Percentiles rank a stretch among this genome's conserved stretches.
phyloP scores from a whole-genome alignment of 257 asterid genomes.

The Capsicum baccatum region DNA sequence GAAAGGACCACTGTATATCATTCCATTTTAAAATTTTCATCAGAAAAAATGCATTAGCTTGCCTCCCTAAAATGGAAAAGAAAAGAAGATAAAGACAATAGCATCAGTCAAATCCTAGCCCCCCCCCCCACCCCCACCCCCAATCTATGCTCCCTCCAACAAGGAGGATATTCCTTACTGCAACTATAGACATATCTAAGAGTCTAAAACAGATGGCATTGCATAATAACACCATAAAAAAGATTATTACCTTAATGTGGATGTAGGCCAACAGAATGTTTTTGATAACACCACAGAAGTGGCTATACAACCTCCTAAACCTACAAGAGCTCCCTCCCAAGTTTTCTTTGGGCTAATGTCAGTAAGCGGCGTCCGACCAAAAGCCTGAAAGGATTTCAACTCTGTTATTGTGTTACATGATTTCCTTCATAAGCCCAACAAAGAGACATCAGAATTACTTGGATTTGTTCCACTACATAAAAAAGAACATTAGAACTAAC shows the following conservation, averaged over 20 bases:
- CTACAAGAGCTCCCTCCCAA: conserved; percentile 95
- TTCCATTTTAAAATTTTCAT: conserved; percentile 15
- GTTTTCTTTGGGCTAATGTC: conserved; percentile 94
- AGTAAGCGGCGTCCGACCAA: conserved; percentile 95
- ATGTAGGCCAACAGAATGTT: conserved; percentile 77
- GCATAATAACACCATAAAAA: neutral
- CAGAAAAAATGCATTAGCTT: neutral
- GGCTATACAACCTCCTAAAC: conserved; percentile 84
- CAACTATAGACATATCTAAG: conserved; percentile 6
- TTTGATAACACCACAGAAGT: conserved; percentile 73
- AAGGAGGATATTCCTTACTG: conserved; percentile 20
- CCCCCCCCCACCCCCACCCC: neutral
- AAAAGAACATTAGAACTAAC: neutral
- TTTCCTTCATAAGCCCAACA: conserved; percentile 26
- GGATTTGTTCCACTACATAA: conserved; percentile 15
- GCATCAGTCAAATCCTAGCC: neutral
- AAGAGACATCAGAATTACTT: conserved; percentile 27
- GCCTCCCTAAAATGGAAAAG: neutral
- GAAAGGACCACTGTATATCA: neutral
- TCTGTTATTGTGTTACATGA: neutral
- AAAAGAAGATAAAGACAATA: neutral
- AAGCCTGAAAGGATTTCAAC: conserved; percentile 60
- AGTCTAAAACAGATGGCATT: conserved; percentile 12
- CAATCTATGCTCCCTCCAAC: neutral
- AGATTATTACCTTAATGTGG: conserved; percentile 59